A percentile compares a stretch with the other conserved stretches of the same genome.
Conservation (phyloP, 345 rosid species). For the Durio zibethinus region DNA sequence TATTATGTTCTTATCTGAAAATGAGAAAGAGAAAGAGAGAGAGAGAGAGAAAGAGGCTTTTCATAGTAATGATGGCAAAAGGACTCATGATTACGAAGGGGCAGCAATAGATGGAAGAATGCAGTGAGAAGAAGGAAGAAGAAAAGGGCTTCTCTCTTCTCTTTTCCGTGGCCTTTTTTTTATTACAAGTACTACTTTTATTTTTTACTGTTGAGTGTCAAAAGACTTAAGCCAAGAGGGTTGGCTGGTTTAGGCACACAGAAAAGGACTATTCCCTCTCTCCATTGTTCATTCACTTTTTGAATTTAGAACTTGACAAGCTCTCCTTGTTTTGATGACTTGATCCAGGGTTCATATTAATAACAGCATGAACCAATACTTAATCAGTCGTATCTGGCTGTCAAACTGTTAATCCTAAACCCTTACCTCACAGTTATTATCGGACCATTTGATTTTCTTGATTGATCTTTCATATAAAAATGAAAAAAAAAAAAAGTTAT, state of each 20-base stretch:
- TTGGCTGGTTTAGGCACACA: conserved; percentile 12
- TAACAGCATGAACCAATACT: background rate
- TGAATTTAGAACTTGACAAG: conserved; percentile 15
- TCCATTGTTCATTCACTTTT: conserved; percentile 9
- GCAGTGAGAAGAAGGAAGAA: conserved; percentile 27
- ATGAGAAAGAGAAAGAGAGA: conserved; percentile 23
- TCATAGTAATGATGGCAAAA: conserved; percentile 59
- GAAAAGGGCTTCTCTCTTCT: background rate
- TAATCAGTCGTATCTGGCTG: too few relatives aligned
- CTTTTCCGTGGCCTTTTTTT: conserved; percentile 5
- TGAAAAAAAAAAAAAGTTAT: background rate
- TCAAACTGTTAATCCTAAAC: too few relatives aligned
- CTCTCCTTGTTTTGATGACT: background rate
- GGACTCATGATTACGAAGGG: conserved; percentile 66
- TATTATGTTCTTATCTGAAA: conserved; percentile 6
- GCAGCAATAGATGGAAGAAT: conserved; percentile 39
- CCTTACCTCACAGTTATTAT: too few relatives aligned
- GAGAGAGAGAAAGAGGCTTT: conserved; percentile 31
- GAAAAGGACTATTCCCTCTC: conserved; percentile 25
- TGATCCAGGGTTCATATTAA: background rate
- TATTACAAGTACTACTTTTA: background rate
- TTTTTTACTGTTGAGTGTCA: background rate
- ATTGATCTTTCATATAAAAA: background rate
- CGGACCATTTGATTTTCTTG: background rate
- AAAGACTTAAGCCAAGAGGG: background rate